Evolutionary conservation across 2,329 filamentous ascomycete genomes (phyloP), one percentile per base, ranked within the genome.

Genomic region (Nothophoma quercina): DNA sequence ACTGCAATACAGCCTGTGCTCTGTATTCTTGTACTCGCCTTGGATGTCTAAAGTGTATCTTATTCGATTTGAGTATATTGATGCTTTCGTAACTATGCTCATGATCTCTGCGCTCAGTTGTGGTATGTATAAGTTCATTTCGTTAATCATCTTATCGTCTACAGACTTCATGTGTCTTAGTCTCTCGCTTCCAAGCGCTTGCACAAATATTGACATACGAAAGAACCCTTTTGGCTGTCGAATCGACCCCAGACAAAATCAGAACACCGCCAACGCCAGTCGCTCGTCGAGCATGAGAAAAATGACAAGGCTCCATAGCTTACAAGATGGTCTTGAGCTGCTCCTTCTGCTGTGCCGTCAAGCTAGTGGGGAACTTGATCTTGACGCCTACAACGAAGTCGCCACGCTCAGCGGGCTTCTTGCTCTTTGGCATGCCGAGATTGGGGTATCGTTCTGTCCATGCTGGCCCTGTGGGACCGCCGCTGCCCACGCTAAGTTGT

Each of bases 381-480:
- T 95, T 95, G 68, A 96, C 93, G 55, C 87, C 89, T 54, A 99
- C 83, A 52, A 98, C 78, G 62, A 99, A 90, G 70, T 96, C 91
- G 19, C 95, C 95, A 50, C 93, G 85, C 65, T 92, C 84, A 53
- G 80, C 85, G 0, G 90, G 91, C 72, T 92, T 93, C 83, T 96
- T 98, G 56, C 90, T 91, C 68, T 95, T 87, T 29, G 93, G 92
- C 95, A 99, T 98, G 53, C 95, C 95, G n/a, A 90, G 81, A 5
- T 85, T 84, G 0, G 95, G 95, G 71, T 90, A 99, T 25, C 82
- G 81, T 62, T 97, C 93, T 64, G 86, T 86, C 72, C 87, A 90
- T 10, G 89, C 91, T 0, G 93, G 93, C 51, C 89, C 88, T 6
- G 93, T 98, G 1, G 93, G 93, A 0, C 93, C 93, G 5, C 82